phyloP scores from a whole-genome alignment of 257 asterid species.

The Lavandula angustifolia region DNA sequence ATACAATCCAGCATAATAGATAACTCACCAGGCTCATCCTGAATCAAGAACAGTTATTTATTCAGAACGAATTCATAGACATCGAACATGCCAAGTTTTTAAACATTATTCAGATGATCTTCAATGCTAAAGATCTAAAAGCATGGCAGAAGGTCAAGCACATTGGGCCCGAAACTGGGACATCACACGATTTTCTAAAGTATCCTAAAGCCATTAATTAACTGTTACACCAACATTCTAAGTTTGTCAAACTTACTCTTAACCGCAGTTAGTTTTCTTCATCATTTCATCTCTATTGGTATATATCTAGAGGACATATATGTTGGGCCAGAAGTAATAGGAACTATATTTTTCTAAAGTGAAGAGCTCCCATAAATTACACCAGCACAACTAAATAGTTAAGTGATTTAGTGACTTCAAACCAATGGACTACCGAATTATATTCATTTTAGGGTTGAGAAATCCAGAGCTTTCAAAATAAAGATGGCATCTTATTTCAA shows the following conservation, averaged over 20 bases:
- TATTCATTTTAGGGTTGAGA: background rate
- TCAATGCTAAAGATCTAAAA: background rate
- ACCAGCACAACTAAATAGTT: background rate
- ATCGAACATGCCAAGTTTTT: background rate
- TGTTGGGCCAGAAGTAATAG: background rate
- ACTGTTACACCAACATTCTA: background rate
- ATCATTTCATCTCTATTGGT: background rate
- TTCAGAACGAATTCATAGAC: background rate
- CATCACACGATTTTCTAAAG: background rate
- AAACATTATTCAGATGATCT: background rate
- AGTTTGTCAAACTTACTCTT: background rate
- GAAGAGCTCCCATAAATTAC: background rate
- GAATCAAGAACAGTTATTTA: background rate
- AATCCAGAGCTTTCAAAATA: background rate
- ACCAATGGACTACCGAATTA: background rate
- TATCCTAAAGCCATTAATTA: background rate
- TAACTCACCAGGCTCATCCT: background rate
- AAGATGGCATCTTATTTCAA: constrained; percentile 10
- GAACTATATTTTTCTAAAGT: too few relatives aligned
- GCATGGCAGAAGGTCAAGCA: background rate
- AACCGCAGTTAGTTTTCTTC: background rate
- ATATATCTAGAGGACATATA: constrained; percentile 7
- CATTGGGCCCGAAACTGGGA: background rate
- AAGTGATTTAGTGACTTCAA: background rate
- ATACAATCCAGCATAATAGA: background rate